Percentiles rank a stretch among this genome's conserved stretches.
These are phyloP conservation scores for Fusarium haematococcum DNA, from an alignment of 2,329 filamentous ascomycete species.

Conservation along the genomic window DNA sequence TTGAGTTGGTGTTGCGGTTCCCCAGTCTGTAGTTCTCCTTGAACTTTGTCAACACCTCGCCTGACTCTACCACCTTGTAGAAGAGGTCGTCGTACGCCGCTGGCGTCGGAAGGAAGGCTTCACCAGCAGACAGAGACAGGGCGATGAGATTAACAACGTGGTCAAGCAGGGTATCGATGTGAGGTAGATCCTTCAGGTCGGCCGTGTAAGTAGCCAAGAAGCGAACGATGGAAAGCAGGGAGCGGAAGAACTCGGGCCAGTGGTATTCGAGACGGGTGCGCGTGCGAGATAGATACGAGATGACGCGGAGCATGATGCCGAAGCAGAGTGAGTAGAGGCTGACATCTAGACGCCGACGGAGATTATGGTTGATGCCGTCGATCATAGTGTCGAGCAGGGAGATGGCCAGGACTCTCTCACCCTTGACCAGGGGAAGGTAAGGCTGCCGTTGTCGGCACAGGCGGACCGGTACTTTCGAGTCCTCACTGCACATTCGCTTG, in stretches of 20 bases:
- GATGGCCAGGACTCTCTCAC: conserved; percentile 79
- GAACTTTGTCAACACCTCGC: conserved; percentile 85
- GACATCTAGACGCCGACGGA: conserved; percentile 85
- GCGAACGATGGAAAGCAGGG: conserved; percentile 85
- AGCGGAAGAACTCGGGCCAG: conserved; percentile 95
- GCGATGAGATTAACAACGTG: conserved; percentile 85
- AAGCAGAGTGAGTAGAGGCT: conserved; percentile 85
- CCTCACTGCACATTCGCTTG: conserved; percentile 86
- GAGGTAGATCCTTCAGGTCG: conserved; percentile 77
- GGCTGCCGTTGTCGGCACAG: conserved; percentile 91
- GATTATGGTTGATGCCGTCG: conserved; percentile 93
- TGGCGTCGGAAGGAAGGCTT: conserved; percentile 89
- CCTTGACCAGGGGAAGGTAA: conserved; percentile 79
- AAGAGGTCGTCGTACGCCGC: conserved; percentile 95
- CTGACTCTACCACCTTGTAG: conserved; percentile 96
- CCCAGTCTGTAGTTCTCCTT: conserved; percentile 77
- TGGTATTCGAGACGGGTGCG: conserved; percentile 88
- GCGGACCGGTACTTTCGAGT: conserved; percentile 79
- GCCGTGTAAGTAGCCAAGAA: conserved; percentile 89
- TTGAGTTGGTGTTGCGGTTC: conserved; percentile 73
- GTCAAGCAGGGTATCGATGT: conserved; percentile 80
- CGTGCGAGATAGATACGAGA: conserved; percentile 86
- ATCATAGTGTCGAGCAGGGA: conserved; percentile 87
- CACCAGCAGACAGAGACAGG: conserved; percentile 85
- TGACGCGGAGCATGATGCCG: conserved; percentile 82